phyloP scores from a whole-genome alignment of 2,329 filamentous ascomycete genomes.

The Curvularia eragrostidis region DNA sequence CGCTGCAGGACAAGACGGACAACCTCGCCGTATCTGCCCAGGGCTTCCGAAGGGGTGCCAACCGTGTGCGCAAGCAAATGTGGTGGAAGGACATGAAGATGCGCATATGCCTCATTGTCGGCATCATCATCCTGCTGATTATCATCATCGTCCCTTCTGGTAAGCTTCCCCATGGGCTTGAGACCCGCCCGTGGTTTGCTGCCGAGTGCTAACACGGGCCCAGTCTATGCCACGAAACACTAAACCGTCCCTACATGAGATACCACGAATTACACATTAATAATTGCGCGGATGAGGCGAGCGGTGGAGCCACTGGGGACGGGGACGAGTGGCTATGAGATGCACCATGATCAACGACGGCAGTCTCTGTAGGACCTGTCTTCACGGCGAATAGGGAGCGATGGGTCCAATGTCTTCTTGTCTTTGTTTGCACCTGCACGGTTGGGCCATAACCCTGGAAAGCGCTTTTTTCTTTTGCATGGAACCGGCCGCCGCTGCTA shows the following conservation, averaged over 20 bases:
- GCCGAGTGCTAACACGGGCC: conserved; percentile 16
- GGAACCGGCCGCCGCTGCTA: conserved; percentile 28
- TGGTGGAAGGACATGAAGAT: conserved; percentile 99
- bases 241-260: conserved; percentile 32
- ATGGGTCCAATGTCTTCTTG: conserved; percentile 43
- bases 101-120: conserved; percentile 92
- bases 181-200: no score
- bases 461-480: conserved; percentile 15
- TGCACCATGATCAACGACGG: conserved; percentile 36
- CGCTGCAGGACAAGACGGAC: conserved; percentile 90
- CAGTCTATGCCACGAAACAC: conserved; percentile 39
- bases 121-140: conserved; percentile 87
- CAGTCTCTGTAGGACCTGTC: conserved; percentile 42
- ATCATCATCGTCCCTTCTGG: conserved; percentile 94
- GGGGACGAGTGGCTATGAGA: conserved; percentile 31
- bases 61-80: conserved; percentile 92
- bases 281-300: conserved; percentile 35
- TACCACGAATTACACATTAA: conserved; percentile 43
- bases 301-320: conserved; percentile 29
- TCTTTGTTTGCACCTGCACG: conserved; percentile 47
- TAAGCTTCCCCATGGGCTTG: conserved; percentile 61
- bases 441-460: conserved; percentile 34
- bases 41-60: conserved; percentile 94
- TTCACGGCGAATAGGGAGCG: conserved; percentile 48
- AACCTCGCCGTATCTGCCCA: conserved; percentile 92